Evolutionary conservation across 2,329 filamentous ascomycete genomes (phyloP), one percentile per base, ranked within the genome.

Genomic region (Aspergillus arachidicola): DNA sequence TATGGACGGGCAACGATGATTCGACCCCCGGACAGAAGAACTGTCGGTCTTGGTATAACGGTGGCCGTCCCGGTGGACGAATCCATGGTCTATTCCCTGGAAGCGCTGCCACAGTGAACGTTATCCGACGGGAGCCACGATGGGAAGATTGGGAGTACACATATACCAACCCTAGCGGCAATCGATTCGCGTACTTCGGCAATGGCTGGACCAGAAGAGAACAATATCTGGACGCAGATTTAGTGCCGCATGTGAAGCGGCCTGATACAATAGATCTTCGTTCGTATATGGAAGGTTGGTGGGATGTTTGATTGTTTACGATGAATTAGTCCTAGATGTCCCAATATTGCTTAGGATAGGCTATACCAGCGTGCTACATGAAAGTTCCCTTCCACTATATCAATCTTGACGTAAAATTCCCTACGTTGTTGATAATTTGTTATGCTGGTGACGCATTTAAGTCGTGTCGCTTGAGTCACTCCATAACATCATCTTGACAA

Each of bases 1-100:
- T 85, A 2, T 79, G 74, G 73, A 73, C 74, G 0, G 75, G 65
- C 1, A 74, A 73, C 60, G 71, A 73, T 30, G 70, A 73, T 58
- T 64, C 43, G 75, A 89, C 61, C 81, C 83, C 0, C 6, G 67
- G 65, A 3, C 63, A 68, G 38, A 86, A 89, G 58, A 85, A 86
- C 61, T 92, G 90, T 73, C 87, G 85, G 46, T 89, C 86, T 0
- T 92, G 90, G 90, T 90, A 90, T 63, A 92, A 92, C 64, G 87
- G 89, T 14, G 87, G 87, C 0, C 78, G 78, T 6, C 84, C 88
- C 0, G 89, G 89, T 0, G 84, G 82, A 0, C 79, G 88, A 4
- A 87, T 92, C 28, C 87, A 91, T 65, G 89, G 89, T 0, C 72
- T 91, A 7, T 93, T 89, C 85, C 90, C 90, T 0, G 89, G 89